Evolutionary conservation across 345 rosid species (phyloP).

Genomic region (Aquilaria yunnanensis): DNA sequence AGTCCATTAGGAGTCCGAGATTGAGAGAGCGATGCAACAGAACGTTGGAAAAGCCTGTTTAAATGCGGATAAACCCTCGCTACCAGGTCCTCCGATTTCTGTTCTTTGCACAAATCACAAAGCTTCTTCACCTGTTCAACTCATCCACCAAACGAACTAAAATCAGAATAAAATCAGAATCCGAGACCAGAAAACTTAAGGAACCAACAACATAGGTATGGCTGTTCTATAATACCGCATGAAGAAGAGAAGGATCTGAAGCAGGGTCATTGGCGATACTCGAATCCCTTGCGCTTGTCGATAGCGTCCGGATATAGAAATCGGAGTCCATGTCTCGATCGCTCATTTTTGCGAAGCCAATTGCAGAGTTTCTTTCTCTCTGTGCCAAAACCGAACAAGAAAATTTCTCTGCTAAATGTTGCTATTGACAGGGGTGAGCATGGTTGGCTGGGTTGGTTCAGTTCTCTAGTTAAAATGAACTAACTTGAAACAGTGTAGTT

Average conservation of each 20-base stretch:
- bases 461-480: no score
- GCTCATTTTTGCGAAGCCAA: conserved; percentile 27
- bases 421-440: no score
- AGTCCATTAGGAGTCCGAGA: conserved; percentile 58
- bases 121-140: conserved; percentile 60
- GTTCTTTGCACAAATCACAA: conserved; percentile 54
- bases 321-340: conserved; percentile 65
- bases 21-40: conserved; percentile 65
- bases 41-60: conserved; percentile 89
- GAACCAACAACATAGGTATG: background rate
- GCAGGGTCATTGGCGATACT: conserved; percentile 64
- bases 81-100: conserved; percentile 71
- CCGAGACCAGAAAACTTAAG: background rate
- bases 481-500: no score
- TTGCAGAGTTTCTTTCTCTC: conserved; percentile 1
- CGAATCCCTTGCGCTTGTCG: conserved; percentile 69
- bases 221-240: conserved; percentile 38
- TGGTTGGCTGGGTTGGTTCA: no score
- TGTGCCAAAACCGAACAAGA: no score
- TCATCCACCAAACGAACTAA: conserved; percentile 4
- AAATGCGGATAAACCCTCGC: conserved; percentile 82
- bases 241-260: conserved; percentile 72
- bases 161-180: background rate
- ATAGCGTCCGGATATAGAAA: conserved; percentile 59
- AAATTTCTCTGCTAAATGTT: no score